Base-by-base conservation (phyloP, 805 yeast species). In the Wickerhamomyces mucosus region DNA sequence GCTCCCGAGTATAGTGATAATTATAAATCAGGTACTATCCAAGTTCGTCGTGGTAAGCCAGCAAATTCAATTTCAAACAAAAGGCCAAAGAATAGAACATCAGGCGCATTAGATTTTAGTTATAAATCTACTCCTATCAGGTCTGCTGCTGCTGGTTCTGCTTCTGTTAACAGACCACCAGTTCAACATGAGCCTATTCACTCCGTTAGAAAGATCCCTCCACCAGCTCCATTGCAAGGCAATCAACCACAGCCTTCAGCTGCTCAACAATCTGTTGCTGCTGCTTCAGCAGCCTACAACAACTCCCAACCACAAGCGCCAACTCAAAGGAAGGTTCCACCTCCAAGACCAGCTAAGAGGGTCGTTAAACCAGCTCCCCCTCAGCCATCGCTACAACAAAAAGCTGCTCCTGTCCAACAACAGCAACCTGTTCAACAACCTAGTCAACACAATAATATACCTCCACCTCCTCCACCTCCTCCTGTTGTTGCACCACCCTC, bases 11-110 rank as follows among this genome's bases (percentile, higher is more conserved):
- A 70, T 41, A 66, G 81, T 26, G 97, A 92, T 53, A 37, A 60
- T 9, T 92, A 92, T 63, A 92, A 92, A 60, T 84, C 96, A 4
- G 82, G 94, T 40, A 74, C 83, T 0, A 88, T 92, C 17, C 75
- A 73, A 25, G 95, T 85, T 13, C 72, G 75, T 28, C 70, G 69
- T 27, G 98, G 98, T 12, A 64, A 72, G 39, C 86, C 95, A 6
- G 76, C 83, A 0, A 70, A 63, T 36, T 70, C 92, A 10, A 61
- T 51, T n/a, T 78, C 86, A 15, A 78, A 75, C 21, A 74, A 76
- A 46, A 74, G 79, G 43, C 97, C 97, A 19, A 73, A 74, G 51
- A 75, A 74, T n/a, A 58, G 55, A 21, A 46, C 42, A 12, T 28
- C 44, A 8, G 40, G 39, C 16, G 43, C 46, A 2, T 41, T 53